Base-by-base conservation (phyloP, 352 stramenopile species). In the Globisporangium takayamanum region DNA sequence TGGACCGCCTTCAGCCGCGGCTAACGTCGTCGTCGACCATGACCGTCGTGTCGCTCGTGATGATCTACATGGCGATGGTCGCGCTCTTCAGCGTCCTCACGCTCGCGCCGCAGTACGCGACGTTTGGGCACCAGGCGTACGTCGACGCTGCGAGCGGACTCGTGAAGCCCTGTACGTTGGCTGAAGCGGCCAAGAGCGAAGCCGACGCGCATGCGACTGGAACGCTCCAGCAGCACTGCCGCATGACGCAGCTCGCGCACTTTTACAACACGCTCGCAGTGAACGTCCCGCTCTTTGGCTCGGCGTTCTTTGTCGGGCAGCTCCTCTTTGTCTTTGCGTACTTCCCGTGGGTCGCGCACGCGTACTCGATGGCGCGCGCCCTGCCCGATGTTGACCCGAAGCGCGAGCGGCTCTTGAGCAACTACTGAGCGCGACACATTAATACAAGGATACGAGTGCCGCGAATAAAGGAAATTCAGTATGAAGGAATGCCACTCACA, bases 1-100 rank as follows among this genome's bases (percentile, higher is more conserved):
- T 94, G 7, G 79, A 84, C 45, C 66, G 73, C 54, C 68, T 94
- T 16, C 83, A 91, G 54, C 81, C 78, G 15, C 78, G 80, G 12
- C 65, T 91, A 7, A 94, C 85, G 16, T 78, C 77, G 54, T 67
- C 80, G 47, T 84, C 85, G 2, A 92, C 85, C 37, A 86, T 94
- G 74, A 74, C 77, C 53, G 73, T 93, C 66, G 59, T 89, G 7
- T 85, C 85, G 28, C 78, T 93, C 14, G 78, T 89, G 49, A 62
- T 93, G 46, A 84, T 92, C 74, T 85, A 93, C 67, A 72, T 94
- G 58, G 73, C 82, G 36, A 86, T 94, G 59, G 74, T 93, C 22
- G 79, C 78, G 15, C 78, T 95, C 30, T 94, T 95, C 55, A 84
- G 76, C 41, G 63, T 89, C 51, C 82, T 92, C 36, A 92, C 85